Evolutionary conservation across 1,284 basidiomycete species (phyloP), one percentile per base, ranked within the genome.

Genomic region (Porogramme epimiltina): DNA sequence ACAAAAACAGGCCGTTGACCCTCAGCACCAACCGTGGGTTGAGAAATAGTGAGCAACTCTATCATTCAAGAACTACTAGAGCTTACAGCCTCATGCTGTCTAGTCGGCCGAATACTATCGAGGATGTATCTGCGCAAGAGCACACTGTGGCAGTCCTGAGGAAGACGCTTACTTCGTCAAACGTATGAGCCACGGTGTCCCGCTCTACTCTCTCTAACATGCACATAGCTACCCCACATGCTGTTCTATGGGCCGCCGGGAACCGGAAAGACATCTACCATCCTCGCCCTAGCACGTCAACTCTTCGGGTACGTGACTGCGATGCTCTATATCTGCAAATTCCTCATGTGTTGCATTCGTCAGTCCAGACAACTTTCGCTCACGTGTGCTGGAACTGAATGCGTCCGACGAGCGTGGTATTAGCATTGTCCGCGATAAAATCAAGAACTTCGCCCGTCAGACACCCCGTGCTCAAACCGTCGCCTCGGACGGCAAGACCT

Each of bases 371-470:
- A 89, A 98, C 65, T 98, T 98, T 67, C 84, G 88, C 58, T 88
- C 90, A 40, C 85, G 97, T 9, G 95, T 99, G 1, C 82, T 99
- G 15, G 97, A 99, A 70, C 78, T 99, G n/a, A 99, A 99, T 70
- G 97, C 97, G 4, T 99, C 97, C 3, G 97, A 99, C 68, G 97
- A 99, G 71, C 87, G 97, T 66, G 97, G 97, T 42, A 99, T 99
- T 68, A 77, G 82, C 45, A 95, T 99, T 55, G 96, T 99, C 23
- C 84, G 97, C 61, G 97, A 99, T 54, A 99, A 99, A 77, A 92
- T 99, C 78, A 99, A 99, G 75, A 89, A 90, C 66, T 99, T 99
- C 73, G 97, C 97, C 19, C 89, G 94, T 56, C 93, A 96, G 70
- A 95, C 93, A 10, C 93, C 93, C 19, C 83, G 92, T 54, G 91